phyloP scores from a whole-genome alignment of 2,329 filamentous ascomycete species.

The Diaporthe sp. region DNA sequence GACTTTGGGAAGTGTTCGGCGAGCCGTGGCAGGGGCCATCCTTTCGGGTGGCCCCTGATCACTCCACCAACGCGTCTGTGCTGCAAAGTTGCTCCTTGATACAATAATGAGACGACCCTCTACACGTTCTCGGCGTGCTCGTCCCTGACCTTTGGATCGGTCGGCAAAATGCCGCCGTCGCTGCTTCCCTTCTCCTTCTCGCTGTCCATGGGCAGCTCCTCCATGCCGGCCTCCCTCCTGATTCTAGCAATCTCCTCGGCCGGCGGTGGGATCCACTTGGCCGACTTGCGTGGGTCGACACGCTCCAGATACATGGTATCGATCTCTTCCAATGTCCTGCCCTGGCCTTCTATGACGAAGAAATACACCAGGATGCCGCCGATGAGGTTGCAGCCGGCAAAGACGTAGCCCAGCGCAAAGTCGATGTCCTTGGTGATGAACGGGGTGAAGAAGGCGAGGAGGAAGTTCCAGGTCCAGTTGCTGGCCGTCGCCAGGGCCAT shows the following conservation, averaged over 20 bases:
- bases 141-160: background rate
- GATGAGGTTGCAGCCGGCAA: conserved; percentile 78
- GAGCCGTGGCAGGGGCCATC: background rate
- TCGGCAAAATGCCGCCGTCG: conserved; percentile 2
- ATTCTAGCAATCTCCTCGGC: conserved; percentile 60
- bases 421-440: conserved; percentile 81
- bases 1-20: background rate
- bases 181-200: conserved; percentile 25
- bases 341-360: conserved; percentile 82
- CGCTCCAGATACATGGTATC: conserved; percentile 81
- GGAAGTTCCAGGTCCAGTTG: conserved; percentile 82
- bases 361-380: conserved; percentile 79
- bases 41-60: background rate
- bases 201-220: background rate
- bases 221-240: conserved; percentile 56
- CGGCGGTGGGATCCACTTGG: conserved; percentile 63
- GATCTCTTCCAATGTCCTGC: conserved; percentile 82
- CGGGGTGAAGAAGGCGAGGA: conserved; percentile 82
- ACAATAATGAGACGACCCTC: conserved; percentile 21
- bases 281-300: conserved; percentile 74
- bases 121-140: conserved; percentile 34
- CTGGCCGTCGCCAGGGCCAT: conserved; percentile 73
- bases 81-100: conserved; percentile 28
- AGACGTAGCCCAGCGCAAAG: conserved; percentile 82
- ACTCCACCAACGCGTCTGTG: conserved; percentile 17